These are phyloP conservation scores for Hypoxylon lienhwacheense DNA, from an alignment of 495 filamentous ascomycete species.

Conservation along the genomic window DNA sequence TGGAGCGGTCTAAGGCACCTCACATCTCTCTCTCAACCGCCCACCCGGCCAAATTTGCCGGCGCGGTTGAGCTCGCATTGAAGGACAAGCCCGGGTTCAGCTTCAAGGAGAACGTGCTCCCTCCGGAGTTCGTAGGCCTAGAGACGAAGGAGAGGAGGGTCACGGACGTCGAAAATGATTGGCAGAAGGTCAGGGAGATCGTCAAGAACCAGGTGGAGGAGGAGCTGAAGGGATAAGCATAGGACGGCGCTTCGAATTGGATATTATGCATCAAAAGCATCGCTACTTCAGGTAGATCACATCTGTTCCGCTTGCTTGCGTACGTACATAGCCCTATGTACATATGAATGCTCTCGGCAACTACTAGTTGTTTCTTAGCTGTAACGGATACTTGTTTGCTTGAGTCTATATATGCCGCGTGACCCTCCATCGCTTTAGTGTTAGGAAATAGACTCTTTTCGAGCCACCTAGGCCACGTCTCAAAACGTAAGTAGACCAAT, in stretches of 20 bases:
- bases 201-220: slow-evolving; percentile 59
- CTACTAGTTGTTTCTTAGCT: too few species aligned
- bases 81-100: slow-evolving; percentile 64
- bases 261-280: slow-evolving; percentile 8
- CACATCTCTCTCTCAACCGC: slow-evolving; percentile 88
- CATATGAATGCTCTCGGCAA: too few species aligned
- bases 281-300: slow-evolving; percentile 7
- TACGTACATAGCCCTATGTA: not conserved
- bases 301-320: slow-evolving; percentile 10
- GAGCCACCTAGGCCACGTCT: too few species aligned
- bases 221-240: slow-evolving; percentile 46
- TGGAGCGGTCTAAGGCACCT: slow-evolving; percentile 53
- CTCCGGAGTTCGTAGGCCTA: slow-evolving; percentile 74
- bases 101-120: slow-evolving; percentile 72
- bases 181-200: slow-evolving; percentile 55
- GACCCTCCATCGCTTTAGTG: too few species aligned
- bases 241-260: slow-evolving; percentile 26
- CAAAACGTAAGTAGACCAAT: too few species aligned
- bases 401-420: too few species aligned
- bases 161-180: slow-evolving; percentile 53
- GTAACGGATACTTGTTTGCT: too few species aligned
- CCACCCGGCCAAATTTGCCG: slow-evolving; percentile 90
- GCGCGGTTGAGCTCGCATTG: slow-evolving; percentile 75
- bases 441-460: too few species aligned
- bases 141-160: slow-evolving; percentile 66